Evolutionary conservation across 345 rosid genomes (phyloP), one percentile per base, ranked within the genome.

Genomic region (Eucalyptus marginata): DNA sequence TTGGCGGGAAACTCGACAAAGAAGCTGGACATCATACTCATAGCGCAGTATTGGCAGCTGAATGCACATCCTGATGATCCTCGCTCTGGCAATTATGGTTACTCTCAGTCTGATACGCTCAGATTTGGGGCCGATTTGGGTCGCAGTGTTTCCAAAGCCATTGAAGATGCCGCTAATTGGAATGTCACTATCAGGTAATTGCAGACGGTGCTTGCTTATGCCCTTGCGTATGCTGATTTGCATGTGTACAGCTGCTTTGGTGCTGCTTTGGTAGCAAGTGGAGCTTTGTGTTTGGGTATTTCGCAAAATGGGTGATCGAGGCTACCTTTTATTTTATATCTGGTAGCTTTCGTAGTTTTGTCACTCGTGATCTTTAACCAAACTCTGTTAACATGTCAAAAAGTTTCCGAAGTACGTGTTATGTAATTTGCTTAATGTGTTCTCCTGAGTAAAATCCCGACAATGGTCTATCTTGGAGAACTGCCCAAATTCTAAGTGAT

Each of bases 31-130:
- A 90, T 97, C 71, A 96, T 97, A 86, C 89, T 97, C 71, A 96
- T 97, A 86, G 96, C 97, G 83, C 97, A 96, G 90, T 95, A 97
- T 87, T 96, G 99, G 99, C 96, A 96, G 90, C 90, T 97, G 43
- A 87, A 86, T n/a, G 95, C 98, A 27, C 90, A 68, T 47, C 97
- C 98, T 8, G 93, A 92, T 4, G 96, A 97, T 93, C 94, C 94
- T 89, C 95, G 88, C 3, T 96, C 98, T 1, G 96, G 99, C 16
- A 98, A 96, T 93, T 96, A 92, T 91, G 98, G 98, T 59, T 97
- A 91, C 91, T 94, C 97, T 1, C 58, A 89, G 59, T 90, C 91
- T 4, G 95, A 94, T 43, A 89, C 94, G 94, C 49, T 86, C 47
- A 88, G 87, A 24, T 93, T 96, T 84, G 97, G 95, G 86, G 95